Evolutionary conservation across 768 basidiomycete genomes (phyloP), one percentile per base, ranked within the genome.

Genomic region (Boletus subcaerulescens): DNA sequence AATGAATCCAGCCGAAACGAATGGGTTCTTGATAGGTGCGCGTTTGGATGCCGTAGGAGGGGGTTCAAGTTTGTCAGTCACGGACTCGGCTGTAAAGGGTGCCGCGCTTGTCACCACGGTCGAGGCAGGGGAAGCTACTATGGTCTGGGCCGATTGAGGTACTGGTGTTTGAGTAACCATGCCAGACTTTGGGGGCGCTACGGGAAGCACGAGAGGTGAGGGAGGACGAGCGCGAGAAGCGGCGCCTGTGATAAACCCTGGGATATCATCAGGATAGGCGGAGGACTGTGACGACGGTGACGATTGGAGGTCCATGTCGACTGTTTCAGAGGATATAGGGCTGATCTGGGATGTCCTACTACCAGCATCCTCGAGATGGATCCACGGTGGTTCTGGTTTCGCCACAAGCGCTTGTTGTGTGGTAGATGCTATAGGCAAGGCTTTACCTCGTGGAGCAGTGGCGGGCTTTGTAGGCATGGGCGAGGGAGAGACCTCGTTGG

Each of bases 1-100:
- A 53, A 80, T 66, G 44, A 79, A 76, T 18, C 80, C 79, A n/a
- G 73, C 77, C 11, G 79, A 79, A 12, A 81, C 74, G 52, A 82
- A 80, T n/a, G 78, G 73, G 62, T 77, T 80, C 42, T 65, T 63
- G 38, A 71, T 44, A 4, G 57, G 39, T 9, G 59, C 52, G 39
- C 66, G 69, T 54, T 60, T 61, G 26, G 53, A 41, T 41, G 35
- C 46, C 4, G 36, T 18, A 14, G 53, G 29, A 22, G 56, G 48
- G 9, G 48, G 29, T 31, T 53, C 56, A 17, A 43, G 41, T 26
- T 58, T 69, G 43, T 63, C 61, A 8, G 45, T 10, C 10, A 42
- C 38, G 31, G 53, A 24, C 17, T 60, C 63, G 32, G 29, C 18
- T 8, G 48, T n/a, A 17, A 55, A 50, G 3, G 55, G 65, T 13